Evolutionary conservation across 345 rosid genomes (phyloP).

Genomic region (Populus alba): DNA sequence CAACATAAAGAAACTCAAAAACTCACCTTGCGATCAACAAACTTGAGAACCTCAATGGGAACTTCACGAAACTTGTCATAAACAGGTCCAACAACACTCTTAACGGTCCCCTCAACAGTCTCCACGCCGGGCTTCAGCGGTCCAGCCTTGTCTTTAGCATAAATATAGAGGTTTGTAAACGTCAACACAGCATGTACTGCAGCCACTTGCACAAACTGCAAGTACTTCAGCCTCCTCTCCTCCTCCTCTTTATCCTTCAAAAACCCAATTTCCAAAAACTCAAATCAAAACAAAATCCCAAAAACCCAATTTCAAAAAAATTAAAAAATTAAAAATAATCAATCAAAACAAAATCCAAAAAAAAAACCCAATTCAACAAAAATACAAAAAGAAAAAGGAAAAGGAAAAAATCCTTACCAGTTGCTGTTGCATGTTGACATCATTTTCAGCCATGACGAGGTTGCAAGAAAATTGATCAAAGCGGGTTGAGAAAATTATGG

Average conservation of each 20-base stretch:
- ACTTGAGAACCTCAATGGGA: slow-evolving; percentile 63
- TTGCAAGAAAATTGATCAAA: background rate
- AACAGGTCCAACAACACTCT: slow-evolving; percentile 75
- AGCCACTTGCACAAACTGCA: slow-evolving; percentile 79
- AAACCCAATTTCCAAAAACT: background rate
- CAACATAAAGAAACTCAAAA: background rate
- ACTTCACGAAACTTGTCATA: slow-evolving; percentile 61
- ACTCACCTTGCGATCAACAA: slow-evolving; percentile 73
- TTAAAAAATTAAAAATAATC: background rate
- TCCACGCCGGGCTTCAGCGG: slow-evolving; percentile 82
- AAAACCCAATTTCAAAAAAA: background rate
- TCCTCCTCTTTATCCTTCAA: slow-evolving; percentile 18
- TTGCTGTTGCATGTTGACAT: slow-evolving; percentile 14
- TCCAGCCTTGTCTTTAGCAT: slow-evolving; percentile 78
- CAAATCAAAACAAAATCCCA: background rate
- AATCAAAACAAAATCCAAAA: background rate
- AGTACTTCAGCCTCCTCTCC: slow-evolving; percentile 60
- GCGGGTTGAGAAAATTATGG: background rate
- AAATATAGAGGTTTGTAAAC: slow-evolving; percentile 51
- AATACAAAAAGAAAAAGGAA: background rate
- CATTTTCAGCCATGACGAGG: slow-evolving; percentile 27
- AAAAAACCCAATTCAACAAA: background rate
- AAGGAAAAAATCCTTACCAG: slow-evolving; percentile 5
- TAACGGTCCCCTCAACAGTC: slow-evolving; percentile 75
- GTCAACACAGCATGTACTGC: slow-evolving; percentile 52